Evolutionary conservation across 2,329 filamentous ascomycete species (phyloP).

Genomic region (Orbilia quercus): DNA sequence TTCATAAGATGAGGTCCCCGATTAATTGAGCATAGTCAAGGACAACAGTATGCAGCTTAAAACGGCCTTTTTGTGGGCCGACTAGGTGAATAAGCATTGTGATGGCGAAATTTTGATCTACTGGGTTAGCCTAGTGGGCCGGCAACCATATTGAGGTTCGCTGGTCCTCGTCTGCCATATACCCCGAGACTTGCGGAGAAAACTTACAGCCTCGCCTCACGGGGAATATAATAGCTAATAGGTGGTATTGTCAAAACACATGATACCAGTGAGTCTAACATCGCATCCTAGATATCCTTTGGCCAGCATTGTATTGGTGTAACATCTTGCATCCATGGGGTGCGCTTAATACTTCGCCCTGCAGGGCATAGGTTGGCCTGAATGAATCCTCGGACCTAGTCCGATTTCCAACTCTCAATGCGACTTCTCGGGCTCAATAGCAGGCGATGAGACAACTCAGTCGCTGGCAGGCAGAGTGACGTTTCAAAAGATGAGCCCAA

Average conservation of each 20-base stretch:
- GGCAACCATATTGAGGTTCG: too few species aligned
- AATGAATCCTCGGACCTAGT: neutral
- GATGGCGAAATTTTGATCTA: slow-evolving; percentile 16
- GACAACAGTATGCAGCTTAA: too few species aligned
- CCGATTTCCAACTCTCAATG: neutral
- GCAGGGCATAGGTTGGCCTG: slow-evolving; percentile 21
- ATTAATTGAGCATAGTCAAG: too few species aligned
- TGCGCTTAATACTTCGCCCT: slow-evolving; percentile 32
- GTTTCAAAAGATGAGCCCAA: too few species aligned
- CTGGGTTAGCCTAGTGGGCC: neutral
- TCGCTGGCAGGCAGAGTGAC: too few species aligned
- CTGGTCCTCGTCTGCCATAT: slow-evolving; percentile 10
- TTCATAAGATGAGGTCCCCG: too few species aligned
- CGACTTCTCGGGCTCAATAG: neutral
- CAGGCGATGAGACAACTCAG: neutral
- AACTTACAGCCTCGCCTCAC: too few species aligned
- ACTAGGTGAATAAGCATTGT: slow-evolving; percentile 9
- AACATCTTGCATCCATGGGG: slow-evolving; percentile 11
- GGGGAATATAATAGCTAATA: too few species aligned
- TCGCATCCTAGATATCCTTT: slow-evolving; percentile 9
- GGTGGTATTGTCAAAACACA: too few species aligned
- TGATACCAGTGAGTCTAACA: slow-evolving; percentile 19
- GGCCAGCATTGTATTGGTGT: slow-evolving; percentile 28
- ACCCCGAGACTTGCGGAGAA: slow-evolving; percentile 36
- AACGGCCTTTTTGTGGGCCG: neutral